Conservation (phyloP, 2,329 filamentous ascomycete species). For the Hypoxylon sp. region DNA sequence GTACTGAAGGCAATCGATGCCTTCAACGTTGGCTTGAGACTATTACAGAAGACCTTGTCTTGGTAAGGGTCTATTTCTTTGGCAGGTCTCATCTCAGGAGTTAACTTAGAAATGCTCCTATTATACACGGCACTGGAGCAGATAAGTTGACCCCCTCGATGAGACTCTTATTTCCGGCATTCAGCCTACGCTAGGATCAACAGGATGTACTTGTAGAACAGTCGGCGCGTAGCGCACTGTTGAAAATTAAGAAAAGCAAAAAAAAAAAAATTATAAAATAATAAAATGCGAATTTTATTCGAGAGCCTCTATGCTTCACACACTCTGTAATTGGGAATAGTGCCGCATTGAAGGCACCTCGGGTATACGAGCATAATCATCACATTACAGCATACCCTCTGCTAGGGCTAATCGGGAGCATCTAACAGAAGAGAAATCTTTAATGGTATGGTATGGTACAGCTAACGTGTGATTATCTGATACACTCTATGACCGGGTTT, state of each 20-base stretch:
- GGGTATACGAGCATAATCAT: too few species aligned
- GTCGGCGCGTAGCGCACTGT: too few species aligned
- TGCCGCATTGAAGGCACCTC: too few species aligned
- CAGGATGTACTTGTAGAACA: too few species aligned
- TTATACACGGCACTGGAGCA: background rate
- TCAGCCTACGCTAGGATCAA: background rate
- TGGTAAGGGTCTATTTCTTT: background rate
- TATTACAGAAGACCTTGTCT: background rate
- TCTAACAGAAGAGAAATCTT: constrained; percentile 55
- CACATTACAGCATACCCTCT: background rate
- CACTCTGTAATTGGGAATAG: too few species aligned
- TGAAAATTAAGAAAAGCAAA: background rate
- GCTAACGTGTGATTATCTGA: constrained; percentile 66
- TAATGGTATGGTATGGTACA: constrained; percentile 66
- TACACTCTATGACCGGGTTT: constrained; percentile 67
- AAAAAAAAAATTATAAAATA: too few species aligned
- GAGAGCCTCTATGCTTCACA: background rate
- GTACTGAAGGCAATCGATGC: too few species aligned
- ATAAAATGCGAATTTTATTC: background rate
- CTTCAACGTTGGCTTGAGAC: background rate
- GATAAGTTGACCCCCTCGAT: background rate
- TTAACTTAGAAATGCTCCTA: background rate
- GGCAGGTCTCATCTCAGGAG: background rate
- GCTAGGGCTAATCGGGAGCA: constrained; percentile 9
- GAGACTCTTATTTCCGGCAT: background rate